Conservation (phyloP, 345 rosid species). For the Conringia planisiliqua region DNA sequence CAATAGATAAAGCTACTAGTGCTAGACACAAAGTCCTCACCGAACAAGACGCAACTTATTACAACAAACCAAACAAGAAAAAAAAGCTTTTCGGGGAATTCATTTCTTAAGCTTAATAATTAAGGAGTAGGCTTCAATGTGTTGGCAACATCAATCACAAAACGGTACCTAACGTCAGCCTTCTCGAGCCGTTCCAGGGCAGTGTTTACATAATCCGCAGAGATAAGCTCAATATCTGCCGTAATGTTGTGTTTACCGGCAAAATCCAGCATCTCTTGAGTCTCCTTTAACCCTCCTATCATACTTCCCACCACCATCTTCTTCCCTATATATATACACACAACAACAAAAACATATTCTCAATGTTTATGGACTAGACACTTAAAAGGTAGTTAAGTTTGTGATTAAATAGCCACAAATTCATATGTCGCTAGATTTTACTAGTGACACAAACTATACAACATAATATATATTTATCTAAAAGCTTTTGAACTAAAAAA, state of each 20-base stretch:
- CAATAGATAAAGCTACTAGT: not conserved
- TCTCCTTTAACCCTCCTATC: slow-evolving; percentile 60
- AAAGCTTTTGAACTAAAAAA: too few species aligned
- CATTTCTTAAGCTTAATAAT: not conserved
- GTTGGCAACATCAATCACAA: slow-evolving; percentile 54
- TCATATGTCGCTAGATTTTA: too few species aligned
- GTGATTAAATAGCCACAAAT: too few species aligned
- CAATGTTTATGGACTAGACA: too few species aligned
- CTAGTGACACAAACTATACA: too few species aligned
- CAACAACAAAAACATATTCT: not conserved
- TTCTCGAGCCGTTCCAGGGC: slow-evolving; percentile 51
- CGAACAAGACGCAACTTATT: not conserved
- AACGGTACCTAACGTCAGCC: slow-evolving; percentile 52
- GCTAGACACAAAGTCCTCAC: not conserved
- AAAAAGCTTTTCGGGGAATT: not conserved
- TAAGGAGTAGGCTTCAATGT: slow-evolving; percentile 35
- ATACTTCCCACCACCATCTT: slow-evolving; percentile 43
- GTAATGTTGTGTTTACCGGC: slow-evolving; percentile 46
- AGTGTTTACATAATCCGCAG: slow-evolving; percentile 54
- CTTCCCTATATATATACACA: slow-evolving; percentile 32
- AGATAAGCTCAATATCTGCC: slow-evolving; percentile 54
- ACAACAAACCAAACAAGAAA: slow-evolving; percentile 8
- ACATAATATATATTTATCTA: too few species aligned
- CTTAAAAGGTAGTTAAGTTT: too few species aligned
- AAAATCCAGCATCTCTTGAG: slow-evolving; percentile 60